phyloP scores from a whole-genome alignment of 805 yeast genomes.

The Wickerhamomyces alni region DNA sequence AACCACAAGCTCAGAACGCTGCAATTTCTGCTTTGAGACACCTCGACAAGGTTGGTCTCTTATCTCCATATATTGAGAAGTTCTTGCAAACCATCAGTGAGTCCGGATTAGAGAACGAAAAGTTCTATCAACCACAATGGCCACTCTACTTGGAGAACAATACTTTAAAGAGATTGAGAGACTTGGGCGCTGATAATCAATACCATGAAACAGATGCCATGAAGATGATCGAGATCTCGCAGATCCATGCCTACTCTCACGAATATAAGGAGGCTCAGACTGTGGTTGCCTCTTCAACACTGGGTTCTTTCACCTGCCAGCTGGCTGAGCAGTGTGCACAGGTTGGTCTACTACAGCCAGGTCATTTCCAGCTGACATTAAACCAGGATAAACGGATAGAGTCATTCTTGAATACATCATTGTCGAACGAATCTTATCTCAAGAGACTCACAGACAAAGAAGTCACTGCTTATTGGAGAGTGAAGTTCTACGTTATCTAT shows the following conservation, averaged over 20 bases:
- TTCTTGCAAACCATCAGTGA: no score
- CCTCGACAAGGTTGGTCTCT: slow-evolving; percentile 1
- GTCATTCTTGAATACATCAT: slow-evolving; percentile 15
- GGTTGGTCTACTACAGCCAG: slow-evolving; percentile 16
- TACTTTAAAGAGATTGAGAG: slow-evolving; percentile 6
- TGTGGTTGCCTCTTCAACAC: slow-evolving; percentile 12
- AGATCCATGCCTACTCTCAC: slow-evolving; percentile 11
- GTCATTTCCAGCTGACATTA: slow-evolving; percentile 5
- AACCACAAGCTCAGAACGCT: slow-evolving; percentile 5
- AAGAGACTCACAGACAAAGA: slow-evolving; percentile 20
- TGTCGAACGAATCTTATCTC: slow-evolving; percentile 18
- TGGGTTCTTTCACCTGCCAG: slow-evolving; percentile 13
- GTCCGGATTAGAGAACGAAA: not conserved
- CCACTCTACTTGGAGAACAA: not conserved
- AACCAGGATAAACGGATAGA: slow-evolving; percentile 22
- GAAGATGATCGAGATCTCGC: slow-evolving; percentile 14
- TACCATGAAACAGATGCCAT: slow-evolving; percentile 18
- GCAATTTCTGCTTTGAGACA: slow-evolving; percentile 15
- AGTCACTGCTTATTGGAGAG: slow-evolving; percentile 21
- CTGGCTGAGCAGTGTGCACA: slow-evolving; percentile 18
- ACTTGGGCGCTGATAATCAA: slow-evolving; percentile 13
- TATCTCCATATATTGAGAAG: no score
- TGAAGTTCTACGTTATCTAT: slow-evolving; percentile 19
- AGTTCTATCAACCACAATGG: slow-evolving; percentile 8
- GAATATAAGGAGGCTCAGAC: slow-evolving; percentile 18